These are phyloP conservation scores for Phytophthora hibernalis DNA, from an alignment of 352 stramenopile species.

Conservation along the genomic window DNA sequence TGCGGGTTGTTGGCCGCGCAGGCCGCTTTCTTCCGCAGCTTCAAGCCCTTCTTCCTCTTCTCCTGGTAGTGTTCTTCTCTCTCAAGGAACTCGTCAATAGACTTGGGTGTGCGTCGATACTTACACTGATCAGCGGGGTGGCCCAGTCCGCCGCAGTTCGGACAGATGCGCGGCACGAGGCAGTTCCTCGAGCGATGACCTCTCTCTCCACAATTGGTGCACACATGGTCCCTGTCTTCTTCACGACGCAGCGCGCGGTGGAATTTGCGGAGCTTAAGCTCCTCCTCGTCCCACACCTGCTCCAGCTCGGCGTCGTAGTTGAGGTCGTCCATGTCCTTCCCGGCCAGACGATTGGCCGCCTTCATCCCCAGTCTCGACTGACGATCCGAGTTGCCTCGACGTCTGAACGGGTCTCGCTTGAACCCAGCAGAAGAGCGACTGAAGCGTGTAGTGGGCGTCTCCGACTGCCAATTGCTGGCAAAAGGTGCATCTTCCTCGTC, in stretches of 20 bases:
- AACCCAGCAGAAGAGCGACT: not conserved
- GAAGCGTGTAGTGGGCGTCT: not conserved
- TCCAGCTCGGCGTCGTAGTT: constrained; percentile 81
- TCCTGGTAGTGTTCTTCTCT: constrained; percentile 25
- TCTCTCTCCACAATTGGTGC: constrained; percentile 78
- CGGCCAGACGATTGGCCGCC: constrained; percentile 20
- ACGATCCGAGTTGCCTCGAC: constrained; percentile 7
- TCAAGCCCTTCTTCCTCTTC: constrained; percentile 30
- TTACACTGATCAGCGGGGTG: constrained; percentile 63
- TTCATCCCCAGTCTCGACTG: constrained; percentile 24
- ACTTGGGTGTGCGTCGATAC: constrained; percentile 32
- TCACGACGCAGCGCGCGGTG: constrained; percentile 65
- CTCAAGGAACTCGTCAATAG: constrained; percentile 41
- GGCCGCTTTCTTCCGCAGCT: constrained; percentile 24
- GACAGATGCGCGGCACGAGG: constrained; percentile 78
- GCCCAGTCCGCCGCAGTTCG: constrained; percentile 77
- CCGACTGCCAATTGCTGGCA: constrained; percentile 5
- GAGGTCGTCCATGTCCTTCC: constrained; percentile 53
- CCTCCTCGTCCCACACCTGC: constrained; percentile 42
- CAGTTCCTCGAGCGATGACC: constrained; percentile 77
- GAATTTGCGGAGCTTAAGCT: constrained; percentile 67
- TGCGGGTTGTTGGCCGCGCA: constrained; percentile 18
- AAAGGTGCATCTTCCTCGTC: constrained; percentile 20
- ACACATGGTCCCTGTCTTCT: constrained; percentile 68
- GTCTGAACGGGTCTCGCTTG: constrained; percentile 24